A percentile compares a stretch with the other conserved stretches of the same genome.
Evolutionary conservation across 352 stramenopile species (phyloP).

Genomic region (Globisporangium nunn): DNA sequence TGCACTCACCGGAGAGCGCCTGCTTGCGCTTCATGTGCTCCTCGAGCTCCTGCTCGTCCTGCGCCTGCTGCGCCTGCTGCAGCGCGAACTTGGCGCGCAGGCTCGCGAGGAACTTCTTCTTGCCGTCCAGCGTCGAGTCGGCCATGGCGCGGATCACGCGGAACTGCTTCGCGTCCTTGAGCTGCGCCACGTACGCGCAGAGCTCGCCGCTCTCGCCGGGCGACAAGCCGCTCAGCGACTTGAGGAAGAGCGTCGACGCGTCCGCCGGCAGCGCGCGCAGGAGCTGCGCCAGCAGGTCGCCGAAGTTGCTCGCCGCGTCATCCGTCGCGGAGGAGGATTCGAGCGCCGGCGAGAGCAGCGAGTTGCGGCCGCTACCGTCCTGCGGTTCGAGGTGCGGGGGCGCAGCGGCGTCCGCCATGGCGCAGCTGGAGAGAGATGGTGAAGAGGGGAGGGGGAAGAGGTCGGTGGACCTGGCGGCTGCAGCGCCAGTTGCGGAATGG

Average conservation of each 20-base stretch:
- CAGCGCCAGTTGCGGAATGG: not conserved
- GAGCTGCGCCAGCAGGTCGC: conserved; percentile 69
- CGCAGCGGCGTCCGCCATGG: conserved; percentile 7
- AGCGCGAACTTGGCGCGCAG: conserved; percentile 66
- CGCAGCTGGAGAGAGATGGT: not conserved
- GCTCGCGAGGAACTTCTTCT: conserved; percentile 70
- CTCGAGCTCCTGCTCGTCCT: conserved; percentile 60
- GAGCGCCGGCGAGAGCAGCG: conserved; percentile 9
- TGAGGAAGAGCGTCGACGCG: conserved; percentile 65
- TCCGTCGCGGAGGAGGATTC: not conserved
- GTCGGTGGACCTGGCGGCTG: not conserved
- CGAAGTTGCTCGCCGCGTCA: conserved; percentile 27
- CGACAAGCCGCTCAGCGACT: conserved; percentile 66
- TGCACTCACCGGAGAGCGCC: conserved; percentile 43
- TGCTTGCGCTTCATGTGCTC: conserved; percentile 66
- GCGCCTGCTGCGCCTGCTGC: conserved; percentile 45
- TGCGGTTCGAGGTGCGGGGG: not conserved
- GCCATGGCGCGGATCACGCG: conserved; percentile 82
- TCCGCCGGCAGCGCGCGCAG: conserved; percentile 65
- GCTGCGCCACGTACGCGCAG: conserved; percentile 60
- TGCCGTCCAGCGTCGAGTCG: conserved; percentile 67
- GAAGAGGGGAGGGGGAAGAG: not conserved
- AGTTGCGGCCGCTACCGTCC: conserved; percentile 6
- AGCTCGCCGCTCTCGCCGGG: conserved; percentile 68
- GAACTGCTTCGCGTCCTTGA: conserved; percentile 82